Evolutionary conservation across 768 basidiomycete genomes (phyloP).

Genomic region (Zangia roseola): DNA sequence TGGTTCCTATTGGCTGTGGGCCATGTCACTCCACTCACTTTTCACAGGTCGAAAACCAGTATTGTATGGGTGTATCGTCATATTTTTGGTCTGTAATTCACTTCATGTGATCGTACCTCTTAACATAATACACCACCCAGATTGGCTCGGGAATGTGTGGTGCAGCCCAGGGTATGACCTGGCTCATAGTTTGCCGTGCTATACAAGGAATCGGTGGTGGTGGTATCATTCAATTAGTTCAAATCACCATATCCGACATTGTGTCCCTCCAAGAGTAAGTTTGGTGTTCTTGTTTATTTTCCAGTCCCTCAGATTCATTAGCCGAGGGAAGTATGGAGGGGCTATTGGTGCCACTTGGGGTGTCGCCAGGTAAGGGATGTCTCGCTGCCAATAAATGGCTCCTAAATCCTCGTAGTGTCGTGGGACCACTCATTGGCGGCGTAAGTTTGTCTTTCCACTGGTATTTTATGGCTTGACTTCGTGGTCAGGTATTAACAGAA

Average conservation of each 20-base stretch:
- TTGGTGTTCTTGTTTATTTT: not conserved
- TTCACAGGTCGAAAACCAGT: constrained; percentile 37
- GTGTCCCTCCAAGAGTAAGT: constrained; percentile 33
- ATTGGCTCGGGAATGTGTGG: constrained; percentile 41
- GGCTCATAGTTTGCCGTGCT: constrained; percentile 41
- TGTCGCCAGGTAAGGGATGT: constrained; percentile 29
- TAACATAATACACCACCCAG: constrained; percentile 12
- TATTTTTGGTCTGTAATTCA: constrained; percentile 34
- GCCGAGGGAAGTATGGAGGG: constrained; percentile 41
- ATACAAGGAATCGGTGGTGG: constrained; percentile 46
- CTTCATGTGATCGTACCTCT: not conserved
- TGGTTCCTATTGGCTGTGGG: not conserved
- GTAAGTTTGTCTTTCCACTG: constrained; percentile 16
- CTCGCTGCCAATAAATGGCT: not conserved
- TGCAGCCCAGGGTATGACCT: constrained; percentile 43
- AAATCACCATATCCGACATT: constrained; percentile 43
- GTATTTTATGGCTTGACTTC: not conserved
- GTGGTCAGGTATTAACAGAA: constrained; percentile 32
- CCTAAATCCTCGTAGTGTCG: constrained; percentile 25
- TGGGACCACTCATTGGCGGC: constrained; percentile 44
- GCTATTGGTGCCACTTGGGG: constrained; percentile 42
- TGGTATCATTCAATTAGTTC: constrained; percentile 36
- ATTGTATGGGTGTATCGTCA: constrained; percentile 34
- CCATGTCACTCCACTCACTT: not conserved
- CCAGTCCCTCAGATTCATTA: constrained; percentile 1